A percentile compares a stretch with the other conserved stretches of the same genome.
Conservation (phyloP, 352 stramenopile species). For the Pilasporangium apinafurcum region DNA sequence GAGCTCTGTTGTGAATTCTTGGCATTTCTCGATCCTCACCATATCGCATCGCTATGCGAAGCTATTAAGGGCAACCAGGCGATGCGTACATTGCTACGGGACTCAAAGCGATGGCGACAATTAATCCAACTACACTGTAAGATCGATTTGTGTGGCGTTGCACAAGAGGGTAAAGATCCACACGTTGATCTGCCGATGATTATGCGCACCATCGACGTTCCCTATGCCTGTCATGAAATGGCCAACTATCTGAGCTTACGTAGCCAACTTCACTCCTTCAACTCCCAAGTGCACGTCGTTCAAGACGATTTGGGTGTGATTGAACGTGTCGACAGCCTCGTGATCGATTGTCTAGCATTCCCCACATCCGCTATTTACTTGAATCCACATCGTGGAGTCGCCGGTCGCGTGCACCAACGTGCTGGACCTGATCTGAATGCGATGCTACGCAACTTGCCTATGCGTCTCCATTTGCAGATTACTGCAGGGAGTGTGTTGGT, state of each 20-base stretch:
- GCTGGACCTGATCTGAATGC: constrained; percentile 22
- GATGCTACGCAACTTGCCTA: constrained; percentile 2
- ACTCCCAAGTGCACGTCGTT: constrained; percentile 21
- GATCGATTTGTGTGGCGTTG: background rate
- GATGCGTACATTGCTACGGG: background rate
- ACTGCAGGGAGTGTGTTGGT: constrained; percentile 17
- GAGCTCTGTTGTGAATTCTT: constrained; percentile 7
- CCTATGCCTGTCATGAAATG: constrained; percentile 13
- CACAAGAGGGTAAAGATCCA: too few relatives aligned
- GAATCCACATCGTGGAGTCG: constrained; percentile 37
- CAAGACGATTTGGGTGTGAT: constrained; percentile 39
- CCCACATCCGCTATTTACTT: constrained; percentile 30
- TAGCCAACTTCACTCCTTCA: constrained; percentile 31
- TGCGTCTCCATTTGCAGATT: too few relatives aligned
- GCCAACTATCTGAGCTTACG: constrained; percentile 34
- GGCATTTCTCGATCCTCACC: constrained; percentile 5
- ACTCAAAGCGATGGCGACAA: background rate
- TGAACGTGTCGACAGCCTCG: constrained; percentile 8
- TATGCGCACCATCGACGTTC: constrained; percentile 5
- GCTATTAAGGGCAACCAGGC: background rate
- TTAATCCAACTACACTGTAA: constrained; percentile 3
- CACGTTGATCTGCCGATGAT: background rate
- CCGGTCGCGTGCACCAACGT: constrained; percentile 37
- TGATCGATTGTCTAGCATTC: constrained; percentile 60
- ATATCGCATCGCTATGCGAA: background rate